Conservation (phyloP, 169 alveolate genomes). For the Plasmodium malariae region DNA sequence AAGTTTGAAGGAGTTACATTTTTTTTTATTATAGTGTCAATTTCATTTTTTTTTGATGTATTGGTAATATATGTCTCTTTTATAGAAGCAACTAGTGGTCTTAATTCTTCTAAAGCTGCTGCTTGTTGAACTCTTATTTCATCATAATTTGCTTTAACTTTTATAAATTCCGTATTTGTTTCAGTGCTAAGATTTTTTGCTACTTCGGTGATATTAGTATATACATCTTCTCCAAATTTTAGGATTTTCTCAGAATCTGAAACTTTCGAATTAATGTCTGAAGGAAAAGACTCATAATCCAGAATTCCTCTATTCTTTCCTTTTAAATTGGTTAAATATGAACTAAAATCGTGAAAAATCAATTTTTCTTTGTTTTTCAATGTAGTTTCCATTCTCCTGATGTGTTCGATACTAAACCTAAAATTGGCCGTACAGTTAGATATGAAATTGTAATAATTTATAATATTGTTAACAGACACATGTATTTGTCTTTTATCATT, state of each 20-base stretch:
- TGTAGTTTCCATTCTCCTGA: not conserved
- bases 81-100: not conserved
- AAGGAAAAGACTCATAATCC: not conserved
- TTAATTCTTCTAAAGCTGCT: not conserved
- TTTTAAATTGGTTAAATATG: not conserved
- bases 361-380: conserved; percentile 3
- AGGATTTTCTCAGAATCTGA: not conserved
- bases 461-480: not conserved
- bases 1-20: not conserved
- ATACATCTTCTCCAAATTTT: not conserved
- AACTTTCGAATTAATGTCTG: not conserved
- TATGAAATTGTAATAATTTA: not conserved
- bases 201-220: not conserved
- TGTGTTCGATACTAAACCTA: not conserved
- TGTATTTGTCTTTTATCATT: not conserved
- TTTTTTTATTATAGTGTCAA: not conserved
- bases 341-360: not conserved
- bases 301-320: not conserved
- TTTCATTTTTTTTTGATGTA: not conserved
- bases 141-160: not conserved
- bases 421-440: too few species aligned
- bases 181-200: not conserved
- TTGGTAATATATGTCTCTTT: not conserved
- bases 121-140: not conserved
- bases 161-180: not conserved